Percentiles rank a stretch among this genome's conserved stretches.
Conservation (phyloP, 2,329 filamentous ascomycete species). For the Westerdykella ornata region DNA sequence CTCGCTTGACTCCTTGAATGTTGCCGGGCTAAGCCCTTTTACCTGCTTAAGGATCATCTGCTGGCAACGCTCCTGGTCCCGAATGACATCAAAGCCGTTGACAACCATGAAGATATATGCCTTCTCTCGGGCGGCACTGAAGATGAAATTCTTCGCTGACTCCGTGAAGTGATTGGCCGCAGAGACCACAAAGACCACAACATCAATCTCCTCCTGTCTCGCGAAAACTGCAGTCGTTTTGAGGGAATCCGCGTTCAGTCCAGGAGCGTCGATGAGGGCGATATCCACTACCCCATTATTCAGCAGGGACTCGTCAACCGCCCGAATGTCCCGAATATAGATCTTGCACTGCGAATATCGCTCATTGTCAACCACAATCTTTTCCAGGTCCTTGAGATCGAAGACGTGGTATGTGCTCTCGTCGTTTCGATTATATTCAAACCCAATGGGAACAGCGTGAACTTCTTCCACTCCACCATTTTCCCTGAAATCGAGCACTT, state of each 20-base stretch:
- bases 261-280: conserved; percentile 91
- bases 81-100: conserved; percentile 91
- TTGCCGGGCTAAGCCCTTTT: conserved; percentile 76
- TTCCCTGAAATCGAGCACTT: conserved; percentile 86
- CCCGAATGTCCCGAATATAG: conserved; percentile 83
- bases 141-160: conserved; percentile 96
- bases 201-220: conserved; percentile 95
- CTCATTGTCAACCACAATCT: conserved; percentile 81
- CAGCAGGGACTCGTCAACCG: conserved; percentile 85
- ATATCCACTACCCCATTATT: conserved; percentile 99
- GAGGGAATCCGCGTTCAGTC: conserved; percentile 89
- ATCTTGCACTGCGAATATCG: conserved; percentile 94
- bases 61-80: conserved; percentile 83
- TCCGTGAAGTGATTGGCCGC: conserved; percentile 97
- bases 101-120: conserved; percentile 99
- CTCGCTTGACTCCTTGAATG: conserved; percentile 85
- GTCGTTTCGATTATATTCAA: conserved; percentile 76
- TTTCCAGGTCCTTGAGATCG: conserved; percentile 68
- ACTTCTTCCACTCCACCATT: conserved; percentile 91
- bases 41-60: conserved; percentile 93
- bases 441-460: conserved; percentile 81
- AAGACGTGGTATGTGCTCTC: conserved; percentile 93
- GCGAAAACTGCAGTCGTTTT: conserved; percentile 98
- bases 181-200: conserved; percentile 96
- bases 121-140: conserved; percentile 91